Evolutionary conservation across 768 basidiomycete species (phyloP), one percentile per base, ranked within the genome.

Genomic region (Tricholoma terreum): DNA sequence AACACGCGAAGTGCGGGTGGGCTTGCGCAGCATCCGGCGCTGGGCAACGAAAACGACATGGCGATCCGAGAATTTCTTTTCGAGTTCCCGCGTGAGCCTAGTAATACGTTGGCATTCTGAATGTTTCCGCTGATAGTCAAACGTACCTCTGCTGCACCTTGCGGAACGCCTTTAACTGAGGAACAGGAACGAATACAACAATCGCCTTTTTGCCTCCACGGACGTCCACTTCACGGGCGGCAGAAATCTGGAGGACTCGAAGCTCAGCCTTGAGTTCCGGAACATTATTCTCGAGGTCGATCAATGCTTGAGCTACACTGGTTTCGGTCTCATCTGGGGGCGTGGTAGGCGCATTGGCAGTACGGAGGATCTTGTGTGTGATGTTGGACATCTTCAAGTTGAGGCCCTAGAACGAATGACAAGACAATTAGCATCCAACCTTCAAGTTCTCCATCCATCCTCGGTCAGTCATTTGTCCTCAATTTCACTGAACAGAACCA

Each of bases 21-120:
- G 95, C 77, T 95, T 98, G 81, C 89, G 91, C 74, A 98, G 82
- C 87, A 98, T 94, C 71, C 96, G 88, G 75, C 97, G 94, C 80
- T 99, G 97, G 55, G 92, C 97, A 73, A 98, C 86, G 75, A 99
- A 98, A 58, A 99, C 92, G 73, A 99, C 94, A 78, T 98, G 95
- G 73, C 94, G 87, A 80, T 98, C 97, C 46, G 97, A 93, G 81
- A 99, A 98, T 79, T 99, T 99, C 86, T 99, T 99, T 86, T 99
- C 97, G 69, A 99, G 85, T 74, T 98, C 96, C 54, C 96, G 89
- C 60, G 96, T 98, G 71, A 98, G 89, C 75, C 96, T 98, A 60
- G 40, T 59, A 27, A 46, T 10, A 43, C 50, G 33, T 21, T 46
- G 53, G 31, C 58, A 22, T 54, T 55, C 53, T 50, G 57, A 54